These are phyloP conservation scores for Candida orba DNA, from an alignment of 805 yeast species.

Conservation along the genomic window DNA sequence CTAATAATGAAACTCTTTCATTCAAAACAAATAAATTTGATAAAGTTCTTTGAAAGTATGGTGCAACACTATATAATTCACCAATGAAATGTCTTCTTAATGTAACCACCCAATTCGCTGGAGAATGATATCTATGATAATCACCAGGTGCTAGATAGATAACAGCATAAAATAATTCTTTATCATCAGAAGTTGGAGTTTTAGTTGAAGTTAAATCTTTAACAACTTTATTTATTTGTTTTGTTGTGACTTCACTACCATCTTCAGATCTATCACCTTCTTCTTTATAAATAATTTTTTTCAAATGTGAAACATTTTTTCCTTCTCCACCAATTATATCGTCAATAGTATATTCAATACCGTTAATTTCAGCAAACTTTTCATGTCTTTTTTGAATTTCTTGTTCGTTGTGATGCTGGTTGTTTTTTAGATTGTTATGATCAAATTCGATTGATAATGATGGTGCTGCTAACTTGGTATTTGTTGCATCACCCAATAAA, in stretches of 20 bases:
- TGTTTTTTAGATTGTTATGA: conserved; percentile 24
- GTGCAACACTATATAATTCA: conserved; percentile 91
- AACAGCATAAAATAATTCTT: conserved; percentile 76
- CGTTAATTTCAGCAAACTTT: conserved; percentile 73
- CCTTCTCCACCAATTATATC: conserved; percentile 56
- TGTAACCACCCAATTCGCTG: conserved; percentile 92
- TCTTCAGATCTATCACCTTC: conserved; percentile 59
- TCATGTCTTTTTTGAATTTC: conserved; percentile 45
- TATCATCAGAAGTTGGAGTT: conserved; percentile 27
- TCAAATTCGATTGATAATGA: conserved; percentile 40
- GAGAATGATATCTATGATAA: conserved; percentile 95
- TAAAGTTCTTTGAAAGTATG: conserved; percentile 84
- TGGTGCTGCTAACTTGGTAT: conserved; percentile 46
- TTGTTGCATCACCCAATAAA: conserved; percentile 57
- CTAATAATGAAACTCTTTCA: conserved; percentile 91
- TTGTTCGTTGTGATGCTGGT: conserved; percentile 25
- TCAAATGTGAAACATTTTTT: conserved; percentile 35
- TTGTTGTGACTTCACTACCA: conserved; percentile 15
- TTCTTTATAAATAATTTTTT: conserved; percentile 43
- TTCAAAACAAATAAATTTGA: conserved; percentile 84
- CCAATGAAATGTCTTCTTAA: conserved; percentile 93
- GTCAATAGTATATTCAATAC: conserved; percentile 63
- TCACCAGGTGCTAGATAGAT: conserved; percentile 97
- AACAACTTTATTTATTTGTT: conserved; percentile 33
- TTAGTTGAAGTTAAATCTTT: conserved; percentile 22